Conservation (phyloP, 495 filamentous ascomycete genomes). For the Talaromyces wortmannii region DNA sequence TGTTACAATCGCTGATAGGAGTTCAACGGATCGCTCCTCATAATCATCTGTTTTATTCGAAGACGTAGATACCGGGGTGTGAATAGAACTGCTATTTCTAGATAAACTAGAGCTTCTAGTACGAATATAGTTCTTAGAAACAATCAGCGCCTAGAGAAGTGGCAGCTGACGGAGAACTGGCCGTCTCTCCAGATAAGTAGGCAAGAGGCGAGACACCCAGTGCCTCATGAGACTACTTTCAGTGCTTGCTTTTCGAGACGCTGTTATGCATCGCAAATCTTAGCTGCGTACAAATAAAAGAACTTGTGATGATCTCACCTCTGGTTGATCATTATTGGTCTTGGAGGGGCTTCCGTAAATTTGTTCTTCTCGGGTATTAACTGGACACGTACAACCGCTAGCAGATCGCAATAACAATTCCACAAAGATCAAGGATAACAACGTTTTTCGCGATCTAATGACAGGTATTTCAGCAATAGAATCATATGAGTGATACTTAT, state of each 20-base stretch:
- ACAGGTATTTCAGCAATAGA: no score
- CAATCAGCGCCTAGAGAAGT: neutral
- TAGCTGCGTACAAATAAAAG: no score
- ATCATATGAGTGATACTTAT: no score
- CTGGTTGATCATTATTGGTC: neutral
- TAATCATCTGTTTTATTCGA: slow-evolving; percentile 54
- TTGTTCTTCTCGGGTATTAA: no score
- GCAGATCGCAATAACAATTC: no score
- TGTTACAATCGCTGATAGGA: slow-evolving; percentile 53
- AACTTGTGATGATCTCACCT: neutral
- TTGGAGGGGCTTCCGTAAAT: neutral
- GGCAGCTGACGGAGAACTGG: neutral
- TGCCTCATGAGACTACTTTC: no score
- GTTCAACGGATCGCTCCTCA: slow-evolving; percentile 68
- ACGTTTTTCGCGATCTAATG: no score
- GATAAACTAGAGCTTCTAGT: neutral
- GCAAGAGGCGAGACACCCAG: neutral
- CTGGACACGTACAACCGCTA: no score
- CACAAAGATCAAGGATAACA: no score
- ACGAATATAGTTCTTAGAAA: neutral
- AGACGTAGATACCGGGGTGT: neutral
- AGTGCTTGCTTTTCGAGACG: no score
- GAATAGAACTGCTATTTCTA: neutral
- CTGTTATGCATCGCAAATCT: no score
- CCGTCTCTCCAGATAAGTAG: neutral